Base-by-base conservation (phyloP, 176 grass and related monocot genomes). In the Otatea glauca region DNA sequence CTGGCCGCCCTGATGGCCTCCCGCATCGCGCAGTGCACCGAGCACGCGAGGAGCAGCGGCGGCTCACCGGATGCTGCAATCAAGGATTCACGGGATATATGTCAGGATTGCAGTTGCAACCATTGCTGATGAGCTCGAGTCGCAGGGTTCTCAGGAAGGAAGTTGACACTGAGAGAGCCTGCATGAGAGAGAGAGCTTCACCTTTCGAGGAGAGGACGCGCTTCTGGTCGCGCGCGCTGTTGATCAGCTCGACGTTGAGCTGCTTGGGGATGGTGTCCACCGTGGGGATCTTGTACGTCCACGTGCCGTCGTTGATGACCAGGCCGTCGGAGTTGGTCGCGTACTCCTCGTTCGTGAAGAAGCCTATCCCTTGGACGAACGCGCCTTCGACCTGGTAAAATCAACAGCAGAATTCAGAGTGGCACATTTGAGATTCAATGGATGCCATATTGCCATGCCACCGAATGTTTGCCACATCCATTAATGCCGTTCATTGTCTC, bases 21-120 rank as follows among this genome's bases (percentile, higher is more conserved):
- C 86, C 95, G 83, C 81, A 91, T 91, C 29, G 95, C 95, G 48
- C 95, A 97, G 76, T 97, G 95, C 86, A 97, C 95, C 21, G 95
- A 94, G 29, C 81, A 59, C 34, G 95, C 95, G 10, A 97, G 92
- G 49, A 97, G 88, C 80, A 97, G 86, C 1, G 95, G 95, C 11
- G 95, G 92, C 76, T 97, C 95, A 9, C 95, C 95, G 20, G 92
- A 97, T 16, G 95, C 95, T 97, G 86, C 80, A 80, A 60, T 29
- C 4, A 17, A 41, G 16, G 5, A 37, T 56, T 14, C 34, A 54
- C 4, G 24, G n/a, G 56, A 60, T 12, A 47, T 45, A 45, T 24
- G n/a, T 60, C 56, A 60, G 56, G n/a, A 60, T 24, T 24, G 56
- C 53, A 21, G 53, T 55, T 55, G 53, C 9, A 11, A 21, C n/a